Base-by-base conservation (phyloP, 2,329 filamentous ascomycete genomes). In the Chaetomiaceae sp. region DNA sequence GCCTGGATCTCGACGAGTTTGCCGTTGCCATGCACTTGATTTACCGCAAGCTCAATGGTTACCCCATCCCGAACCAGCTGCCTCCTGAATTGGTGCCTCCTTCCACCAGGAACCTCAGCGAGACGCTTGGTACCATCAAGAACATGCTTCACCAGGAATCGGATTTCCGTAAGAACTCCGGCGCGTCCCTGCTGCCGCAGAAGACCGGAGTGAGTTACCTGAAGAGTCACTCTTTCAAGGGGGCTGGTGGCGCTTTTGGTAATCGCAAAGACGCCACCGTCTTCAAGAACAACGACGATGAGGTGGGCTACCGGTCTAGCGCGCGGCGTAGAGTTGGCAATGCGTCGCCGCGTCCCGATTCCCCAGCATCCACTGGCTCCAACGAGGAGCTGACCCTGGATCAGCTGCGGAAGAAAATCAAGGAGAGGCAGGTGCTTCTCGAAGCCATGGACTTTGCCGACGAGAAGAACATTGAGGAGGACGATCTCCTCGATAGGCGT, bases 11-110 rank as follows among this genome's bases (percentile, higher is more conserved):
- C 65, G 94, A 99, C 68, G 94, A 99, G 67, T 99, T 99, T 67
- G 91, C 94, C 8, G 92, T 99, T 48, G 91, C 91, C 9, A 99
- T 99, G 94, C 94, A 99, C 79, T 75, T 99, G 72, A 99, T 99
- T 64, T 99, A 99, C 74, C 83, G 94, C 64, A 96, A 95, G 68
- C 80, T 99, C 49, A 97, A 99, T 65, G 92, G 92, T 33, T 97
- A 97, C 66, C 91, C 92, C 1, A 79, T 97, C 29, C 94, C 94
- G 15, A 88, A 85, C 64, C 85, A 87, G 40, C 79, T 99, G 11
- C 94, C 94, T 8, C 84, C 94, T 0, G 94, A 99, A 75, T 82
- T 99, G 56, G 85, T 97, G 6, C 94, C 94, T 20, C 94, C 94
- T 1, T 97, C 94, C 1, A 96, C 92, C 11, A 84, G 92, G 59